Evolutionary conservation across 2,329 filamentous ascomycete genomes (phyloP), one percentile per base, ranked within the genome.

Genomic region (Claviceps purpurea): DNA sequence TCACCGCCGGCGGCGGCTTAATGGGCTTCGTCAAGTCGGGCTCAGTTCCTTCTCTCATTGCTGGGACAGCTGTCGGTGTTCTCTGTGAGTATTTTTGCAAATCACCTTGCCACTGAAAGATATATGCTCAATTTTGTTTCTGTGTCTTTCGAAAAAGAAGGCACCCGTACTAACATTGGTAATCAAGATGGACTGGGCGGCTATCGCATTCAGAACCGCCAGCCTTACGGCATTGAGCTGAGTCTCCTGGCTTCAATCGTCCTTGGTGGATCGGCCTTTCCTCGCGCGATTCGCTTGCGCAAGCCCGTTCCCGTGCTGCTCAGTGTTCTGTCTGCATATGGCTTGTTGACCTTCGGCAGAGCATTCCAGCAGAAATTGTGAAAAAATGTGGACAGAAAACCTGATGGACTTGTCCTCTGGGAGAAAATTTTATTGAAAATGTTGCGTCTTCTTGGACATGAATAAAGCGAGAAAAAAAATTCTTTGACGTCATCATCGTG

Each of bases 161-260:
- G n/a, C 13, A 38, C 22, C 16, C 24, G 41, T 16, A 10, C 40
- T 40, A n/a, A 24, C n/a, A 18, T 30, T 8, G 24, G 4, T 30
- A 14, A 14, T 13, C 4, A 4, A 81, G 78, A 98, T 69, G 82
- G 82, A 24, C 73, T 95, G 44, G 88, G 89, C 56, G 90, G 85
- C 57, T 83, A 87, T 63, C 86, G 90, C 54, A 82, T 95, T 56
- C 82, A 85, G 61, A 83, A 81, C 60, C 74, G 77, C 55, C 78
- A 89, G 65, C 66, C 86, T 3, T 95, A 93, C 67, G 93, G 91
- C 56, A 72, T 94, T 59, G 93, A 97, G 70, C 73, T 95, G 44
- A 87, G 85, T n/a, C 77, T 98, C 10, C 74, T 96, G 44, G 93
- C 93, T 4, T 95, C 88, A 0, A 62, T 89, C n/a, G 72, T 97